phyloP scores from a whole-genome alignment of 2,329 filamentous ascomycete genomes.

The Calonectria hawksworthii region DNA sequence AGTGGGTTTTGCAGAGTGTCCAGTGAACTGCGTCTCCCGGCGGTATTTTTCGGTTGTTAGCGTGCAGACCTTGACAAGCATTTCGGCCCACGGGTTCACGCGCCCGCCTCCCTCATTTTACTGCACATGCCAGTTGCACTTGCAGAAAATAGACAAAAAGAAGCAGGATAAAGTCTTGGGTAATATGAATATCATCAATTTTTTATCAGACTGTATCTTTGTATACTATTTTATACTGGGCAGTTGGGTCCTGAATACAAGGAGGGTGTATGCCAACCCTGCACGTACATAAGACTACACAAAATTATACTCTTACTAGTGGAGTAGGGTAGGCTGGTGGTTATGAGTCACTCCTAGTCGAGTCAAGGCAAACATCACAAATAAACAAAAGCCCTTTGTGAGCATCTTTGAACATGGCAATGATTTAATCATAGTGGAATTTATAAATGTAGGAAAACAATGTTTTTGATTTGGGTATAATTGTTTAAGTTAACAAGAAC shows the following conservation, averaged over 20 bases:
- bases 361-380: background rate
- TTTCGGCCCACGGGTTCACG: background rate
- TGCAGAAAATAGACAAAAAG: background rate
- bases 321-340: background rate
- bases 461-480: background rate
- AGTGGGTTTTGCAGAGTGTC: background rate
- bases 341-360: too few species aligned
- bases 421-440: background rate
- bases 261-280: background rate
- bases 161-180: background rate
- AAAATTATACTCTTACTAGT: background rate
- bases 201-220: background rate
- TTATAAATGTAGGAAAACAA: background rate
- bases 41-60: background rate
- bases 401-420: background rate
- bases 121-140: too few species aligned
- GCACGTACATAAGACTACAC: background rate
- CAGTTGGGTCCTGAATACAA: background rate
- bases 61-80: background rate
- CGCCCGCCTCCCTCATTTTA: background rate
- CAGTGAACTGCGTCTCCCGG: background rate
- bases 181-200: background rate
- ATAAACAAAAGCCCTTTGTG: background rate
- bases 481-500: background rate
- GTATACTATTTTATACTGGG: rapidly evolving